Evolutionary conservation across 2,329 filamentous ascomycete species (phyloP).

Genomic region (Alternaria solani): DNA sequence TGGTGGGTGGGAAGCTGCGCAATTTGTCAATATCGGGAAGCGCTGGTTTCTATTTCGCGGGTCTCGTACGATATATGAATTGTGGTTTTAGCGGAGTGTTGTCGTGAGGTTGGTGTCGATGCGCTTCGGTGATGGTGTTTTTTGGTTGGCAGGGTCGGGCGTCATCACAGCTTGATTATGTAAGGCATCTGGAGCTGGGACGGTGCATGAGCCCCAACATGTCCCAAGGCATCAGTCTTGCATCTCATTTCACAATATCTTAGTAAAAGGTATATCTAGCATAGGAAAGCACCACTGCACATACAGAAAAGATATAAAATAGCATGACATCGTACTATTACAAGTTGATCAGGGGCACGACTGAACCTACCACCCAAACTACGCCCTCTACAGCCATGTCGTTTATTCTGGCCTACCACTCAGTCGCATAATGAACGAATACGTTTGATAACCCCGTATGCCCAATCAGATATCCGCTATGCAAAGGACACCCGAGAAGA

Average conservation of each 20-base stretch:
- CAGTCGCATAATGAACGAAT: slow-evolving; percentile 11
- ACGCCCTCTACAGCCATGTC: slow-evolving; percentile 13
- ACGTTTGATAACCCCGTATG: slow-evolving; percentile 7
- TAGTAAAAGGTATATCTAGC: neutral
- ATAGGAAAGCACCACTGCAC: neutral
- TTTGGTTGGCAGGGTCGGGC: slow-evolving; percentile 20
- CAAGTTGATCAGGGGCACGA: slow-evolving; percentile 18
- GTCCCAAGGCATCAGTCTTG: neutral
- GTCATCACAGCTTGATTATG: slow-evolving; percentile 16
- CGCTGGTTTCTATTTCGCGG: neutral
- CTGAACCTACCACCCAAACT: slow-evolving; percentile 13
- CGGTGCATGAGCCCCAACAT: neutral
- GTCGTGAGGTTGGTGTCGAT: slow-evolving; percentile 18
- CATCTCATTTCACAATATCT: neutral
- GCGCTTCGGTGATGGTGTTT: slow-evolving; percentile 38
- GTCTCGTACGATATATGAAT: slow-evolving; percentile 12
- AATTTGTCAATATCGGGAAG: neutral
- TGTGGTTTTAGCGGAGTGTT: slow-evolving; percentile 1
- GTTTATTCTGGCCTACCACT: slow-evolving; percentile 5
- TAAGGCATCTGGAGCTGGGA: neutral
- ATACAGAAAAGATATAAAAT: neutral
- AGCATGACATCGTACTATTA: slow-evolving; percentile 24
- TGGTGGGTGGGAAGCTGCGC: neutral
- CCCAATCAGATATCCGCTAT: slow-evolving; percentile 15
- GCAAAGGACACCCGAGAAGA: slow-evolving; percentile 14